Evolutionary conservation across 164 flowering plant species (phyloP).

Genomic region (Tinospora cordifolia): DNA sequence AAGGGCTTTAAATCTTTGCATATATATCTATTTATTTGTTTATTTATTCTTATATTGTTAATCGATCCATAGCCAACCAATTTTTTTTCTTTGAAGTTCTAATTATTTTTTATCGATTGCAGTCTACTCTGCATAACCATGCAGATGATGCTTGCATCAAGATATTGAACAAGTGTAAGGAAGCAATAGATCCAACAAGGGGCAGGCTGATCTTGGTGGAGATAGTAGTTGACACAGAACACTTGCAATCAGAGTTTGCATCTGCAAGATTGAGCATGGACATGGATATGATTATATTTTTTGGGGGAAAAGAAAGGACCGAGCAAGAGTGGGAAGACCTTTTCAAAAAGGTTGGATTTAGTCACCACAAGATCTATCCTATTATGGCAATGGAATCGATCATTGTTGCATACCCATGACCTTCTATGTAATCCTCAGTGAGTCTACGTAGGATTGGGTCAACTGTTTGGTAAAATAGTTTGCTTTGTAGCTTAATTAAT

Average conservation of each 20-base stretch:
- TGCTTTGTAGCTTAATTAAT: too few relatives aligned
- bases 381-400: not conserved
- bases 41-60: too few relatives aligned
- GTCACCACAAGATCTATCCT: not conserved
- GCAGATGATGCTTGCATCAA: conserved; percentile 6
- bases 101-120: not conserved
- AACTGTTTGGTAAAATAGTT: too few relatives aligned
- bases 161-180: conserved; percentile 9
- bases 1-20: too few relatives aligned
- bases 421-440: too few relatives aligned
- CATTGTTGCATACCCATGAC: not conserved
- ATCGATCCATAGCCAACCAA: too few relatives aligned
- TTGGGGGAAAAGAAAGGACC: conserved; percentile 3
- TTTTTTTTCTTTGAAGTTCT: too few relatives aligned
- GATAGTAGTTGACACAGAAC: not conserved
- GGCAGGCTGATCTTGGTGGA: conserved; percentile 10
- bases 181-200: conserved; percentile 3
- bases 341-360: not conserved
- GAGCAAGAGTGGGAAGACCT: not conserved
- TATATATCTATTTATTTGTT: too few relatives aligned
- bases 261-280: not conserved
- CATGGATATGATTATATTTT: not conserved
- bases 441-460: too few relatives aligned
- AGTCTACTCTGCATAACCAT: conserved; percentile 2
- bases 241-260: conserved; percentile 1